These are phyloP conservation scores for Sutorius eximius DNA, from an alignment of 1,284 basidiomycete species.

Conservation along the genomic window DNA sequence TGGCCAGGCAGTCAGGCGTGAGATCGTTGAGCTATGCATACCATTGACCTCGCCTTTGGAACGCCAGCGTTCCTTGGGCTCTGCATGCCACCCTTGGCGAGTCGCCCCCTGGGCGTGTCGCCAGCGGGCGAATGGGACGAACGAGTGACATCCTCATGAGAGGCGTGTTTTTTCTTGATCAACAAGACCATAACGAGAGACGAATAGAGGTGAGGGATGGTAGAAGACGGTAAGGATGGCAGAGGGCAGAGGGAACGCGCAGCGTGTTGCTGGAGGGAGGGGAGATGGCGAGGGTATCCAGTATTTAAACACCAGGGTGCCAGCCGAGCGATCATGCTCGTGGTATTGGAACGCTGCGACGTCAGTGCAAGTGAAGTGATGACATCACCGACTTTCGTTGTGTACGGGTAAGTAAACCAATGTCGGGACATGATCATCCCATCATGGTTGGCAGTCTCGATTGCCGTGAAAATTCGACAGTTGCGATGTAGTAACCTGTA, in stretches of 20 bases:
- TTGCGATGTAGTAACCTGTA: background rate
- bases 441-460: background rate
- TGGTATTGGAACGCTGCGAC: background rate
- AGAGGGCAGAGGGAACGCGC: background rate
- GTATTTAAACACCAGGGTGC: background rate
- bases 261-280: background rate
- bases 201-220: background rate
- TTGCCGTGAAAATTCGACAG: background rate
- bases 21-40: background rate
- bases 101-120: background rate
- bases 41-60: background rate
- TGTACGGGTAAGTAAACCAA: background rate
- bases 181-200: constrained; percentile 1
- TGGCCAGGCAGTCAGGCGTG: background rate
- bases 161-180: background rate
- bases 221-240: background rate
- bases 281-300: background rate
- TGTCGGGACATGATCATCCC: background rate
- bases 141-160: background rate
- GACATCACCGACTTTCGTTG: background rate
- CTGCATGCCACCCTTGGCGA: background rate
- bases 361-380: background rate
- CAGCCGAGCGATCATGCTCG: background rate
- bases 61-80: background rate
- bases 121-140: background rate